Conservation (phyloP, 495 filamentous ascomycete species). For the Hypoxylon cercidicola region DNA sequence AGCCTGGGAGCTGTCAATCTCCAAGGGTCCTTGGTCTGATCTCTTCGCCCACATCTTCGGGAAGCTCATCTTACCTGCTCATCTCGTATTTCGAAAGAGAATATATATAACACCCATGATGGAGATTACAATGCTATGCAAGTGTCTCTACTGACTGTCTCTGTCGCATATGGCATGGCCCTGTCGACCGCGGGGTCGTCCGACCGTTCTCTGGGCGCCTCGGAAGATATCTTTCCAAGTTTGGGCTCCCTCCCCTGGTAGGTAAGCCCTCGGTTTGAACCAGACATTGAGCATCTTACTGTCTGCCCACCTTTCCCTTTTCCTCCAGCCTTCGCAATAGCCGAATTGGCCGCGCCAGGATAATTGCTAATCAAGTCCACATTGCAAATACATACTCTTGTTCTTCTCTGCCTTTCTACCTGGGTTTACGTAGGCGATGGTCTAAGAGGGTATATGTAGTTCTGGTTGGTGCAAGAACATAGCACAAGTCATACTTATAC, state of each 20-base stretch:
- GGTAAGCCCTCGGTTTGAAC: slow-evolving; percentile 7
- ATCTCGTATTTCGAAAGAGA: not conserved
- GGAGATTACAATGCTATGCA: too few species aligned
- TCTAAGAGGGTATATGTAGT: too few species aligned
- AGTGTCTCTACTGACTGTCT: too few species aligned
- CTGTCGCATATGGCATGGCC: slow-evolving; percentile 22
- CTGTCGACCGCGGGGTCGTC: slow-evolving; percentile 27
- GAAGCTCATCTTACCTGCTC: slow-evolving; percentile 1
- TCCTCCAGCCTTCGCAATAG: slow-evolving; percentile 1
- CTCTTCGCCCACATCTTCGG: slow-evolving; percentile 21
- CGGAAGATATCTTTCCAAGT: slow-evolving; percentile 34
- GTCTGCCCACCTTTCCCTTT: slow-evolving; percentile 23
- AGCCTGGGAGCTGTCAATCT: slow-evolving; percentile 19
- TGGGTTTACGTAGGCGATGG: too few species aligned
- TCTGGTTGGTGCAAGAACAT: too few species aligned
- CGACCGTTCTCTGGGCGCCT: slow-evolving; percentile 26
- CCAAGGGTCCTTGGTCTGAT: slow-evolving; percentile 31
- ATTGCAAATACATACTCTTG: not conserved
- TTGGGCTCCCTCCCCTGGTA: slow-evolving; percentile 12
- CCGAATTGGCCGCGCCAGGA: slow-evolving; percentile 4
- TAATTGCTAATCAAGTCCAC: slow-evolving; percentile 11
- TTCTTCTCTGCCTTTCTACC: not conserved
- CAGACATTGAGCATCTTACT: slow-evolving; percentile 25
- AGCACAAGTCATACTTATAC: too few species aligned
- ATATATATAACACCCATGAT: not conserved